Percentiles rank a stretch among this genome's conserved stretches.
Conservation (phyloP, 352 stramenopile genomes). For the Phytophthora quininea region DNA sequence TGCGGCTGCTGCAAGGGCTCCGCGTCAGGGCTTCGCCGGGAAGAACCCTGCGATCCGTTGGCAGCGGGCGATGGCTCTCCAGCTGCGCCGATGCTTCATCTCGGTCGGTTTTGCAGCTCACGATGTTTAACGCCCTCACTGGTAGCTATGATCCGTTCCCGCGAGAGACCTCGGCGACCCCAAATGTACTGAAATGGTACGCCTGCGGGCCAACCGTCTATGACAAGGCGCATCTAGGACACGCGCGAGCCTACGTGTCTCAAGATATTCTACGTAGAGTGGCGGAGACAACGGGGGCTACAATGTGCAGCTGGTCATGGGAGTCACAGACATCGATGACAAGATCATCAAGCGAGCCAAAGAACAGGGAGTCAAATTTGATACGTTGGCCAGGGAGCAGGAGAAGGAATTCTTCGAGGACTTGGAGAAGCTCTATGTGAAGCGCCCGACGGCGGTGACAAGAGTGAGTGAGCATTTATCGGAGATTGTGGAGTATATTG, state of each 20-base stretch:
- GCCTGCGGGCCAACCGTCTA: constrained; percentile 99
- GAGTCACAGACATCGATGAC: constrained; percentile 98
- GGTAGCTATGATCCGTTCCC: constrained; percentile 51
- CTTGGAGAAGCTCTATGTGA: constrained; percentile 66
- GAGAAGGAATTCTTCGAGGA: constrained; percentile 77
- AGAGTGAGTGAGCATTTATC: constrained; percentile 96
- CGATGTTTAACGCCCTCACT: constrained; percentile 66
- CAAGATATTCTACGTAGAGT: constrained; percentile 95
- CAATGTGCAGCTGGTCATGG: constrained; percentile 95
- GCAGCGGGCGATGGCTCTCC: constrained; percentile 7
- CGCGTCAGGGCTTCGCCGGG: background rate
- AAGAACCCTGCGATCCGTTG: background rate
- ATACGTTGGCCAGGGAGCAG: constrained; percentile 53
- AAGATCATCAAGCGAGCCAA: constrained; percentile 94
- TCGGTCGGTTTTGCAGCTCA: constrained; percentile 28
- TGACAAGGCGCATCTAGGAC: constrained; percentile 96
- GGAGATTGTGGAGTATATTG: constrained; percentile 95
- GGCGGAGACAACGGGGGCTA: constrained; percentile 90
- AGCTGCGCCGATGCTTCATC: constrained; percentile 1
- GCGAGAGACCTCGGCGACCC: constrained; percentile 36
- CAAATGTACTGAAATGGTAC: constrained; percentile 93
- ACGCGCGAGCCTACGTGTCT: constrained; percentile 95
- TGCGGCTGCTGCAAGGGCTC: constrained; percentile 13
- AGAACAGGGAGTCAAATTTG: constrained; percentile 52
- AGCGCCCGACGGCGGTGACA: constrained; percentile 62